Evolutionary conservation across 2,329 filamentous ascomycete genomes (phyloP).

Genomic region (Xylaria sp.): DNA sequence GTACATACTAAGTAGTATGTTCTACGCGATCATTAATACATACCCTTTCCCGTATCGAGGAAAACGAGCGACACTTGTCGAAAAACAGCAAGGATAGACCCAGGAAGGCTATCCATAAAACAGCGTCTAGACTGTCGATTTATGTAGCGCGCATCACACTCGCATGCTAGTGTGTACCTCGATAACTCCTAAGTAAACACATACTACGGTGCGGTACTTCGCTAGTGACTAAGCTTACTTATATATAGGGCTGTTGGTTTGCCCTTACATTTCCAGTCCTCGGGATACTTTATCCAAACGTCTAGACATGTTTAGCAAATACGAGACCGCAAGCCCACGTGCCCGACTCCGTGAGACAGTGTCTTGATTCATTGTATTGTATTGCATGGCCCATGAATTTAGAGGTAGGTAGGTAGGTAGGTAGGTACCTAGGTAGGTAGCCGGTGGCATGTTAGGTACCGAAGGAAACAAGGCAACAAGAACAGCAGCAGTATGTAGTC

Average conservation of each 20-base stretch:
- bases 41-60: slow-evolving; percentile 7
- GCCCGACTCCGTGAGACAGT: not conserved
- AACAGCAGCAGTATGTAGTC: not conserved
- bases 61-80: not conserved
- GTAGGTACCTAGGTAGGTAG: not conserved
- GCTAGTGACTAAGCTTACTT: not conserved
- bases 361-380: not conserved
- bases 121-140: not conserved
- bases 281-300: not conserved
- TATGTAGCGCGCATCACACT: too few species aligned
- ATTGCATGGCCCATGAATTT: too few species aligned
- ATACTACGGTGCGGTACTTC: not conserved
- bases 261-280: not conserved
- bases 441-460: not conserved
- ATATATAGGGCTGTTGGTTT: slow-evolving; percentile 5
- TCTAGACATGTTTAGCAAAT: slow-evolving; percentile 1
- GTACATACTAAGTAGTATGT: too few species aligned
- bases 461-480: slow-evolving; percentile 1
- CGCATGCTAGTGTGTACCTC: too few species aligned
- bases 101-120: not conserved
- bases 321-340: slow-evolving; percentile 23
- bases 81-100: slow-evolving; percentile 10
- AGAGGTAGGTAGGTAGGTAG: too few species aligned
- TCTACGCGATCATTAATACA: not conserved
- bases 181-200: too few species aligned